phyloP scores from a whole-genome alignment of 305 asterid species.

The Caryopteris hybrid region DNA sequence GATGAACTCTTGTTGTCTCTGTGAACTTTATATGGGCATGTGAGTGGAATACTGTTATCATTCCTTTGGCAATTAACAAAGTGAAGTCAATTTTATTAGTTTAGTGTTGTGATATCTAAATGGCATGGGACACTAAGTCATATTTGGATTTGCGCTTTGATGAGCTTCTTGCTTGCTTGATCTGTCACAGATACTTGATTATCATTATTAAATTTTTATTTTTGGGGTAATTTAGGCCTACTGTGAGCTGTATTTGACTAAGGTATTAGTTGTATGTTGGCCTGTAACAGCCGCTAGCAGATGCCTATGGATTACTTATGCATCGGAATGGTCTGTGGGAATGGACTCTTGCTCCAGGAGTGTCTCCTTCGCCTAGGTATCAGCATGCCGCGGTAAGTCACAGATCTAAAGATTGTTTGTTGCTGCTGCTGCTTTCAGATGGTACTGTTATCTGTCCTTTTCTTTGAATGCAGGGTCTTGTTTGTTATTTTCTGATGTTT shows the following conservation, averaged over 20 bases:
- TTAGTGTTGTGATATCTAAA: not conserved
- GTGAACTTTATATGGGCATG: not conserved
- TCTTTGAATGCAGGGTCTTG: not conserved
- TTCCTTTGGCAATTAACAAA: not conserved
- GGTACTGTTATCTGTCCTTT: not conserved
- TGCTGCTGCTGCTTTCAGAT: slow-evolving; percentile 10
- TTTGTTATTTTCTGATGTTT: not conserved
- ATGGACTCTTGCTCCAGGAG: slow-evolving; percentile 99
- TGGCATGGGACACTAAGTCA: not conserved
- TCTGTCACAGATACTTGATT: not conserved
- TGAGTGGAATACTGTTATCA: not conserved
- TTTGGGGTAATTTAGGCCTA: not conserved
- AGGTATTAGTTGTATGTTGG: slow-evolving; percentile 23
- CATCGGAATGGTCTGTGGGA: slow-evolving; percentile 99
- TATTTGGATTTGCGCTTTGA: slow-evolving; percentile 1
- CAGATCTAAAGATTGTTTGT: not conserved
- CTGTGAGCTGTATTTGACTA: slow-evolving; percentile 11
- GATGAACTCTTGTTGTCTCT: slow-evolving; percentile 11
- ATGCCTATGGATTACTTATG: slow-evolving; percentile 99
- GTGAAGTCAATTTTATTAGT: not conserved
- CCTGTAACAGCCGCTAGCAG: slow-evolving; percentile 82
- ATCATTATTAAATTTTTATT: not conserved
- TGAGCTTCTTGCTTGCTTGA: not conserved
- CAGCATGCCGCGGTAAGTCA: slow-evolving; percentile 98
- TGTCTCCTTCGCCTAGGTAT: slow-evolving; percentile 94